Evolutionary conservation across 2,329 filamentous ascomycete genomes (phyloP), one percentile per base, ranked within the genome.

Genomic region (Penicillium sp.): DNA sequence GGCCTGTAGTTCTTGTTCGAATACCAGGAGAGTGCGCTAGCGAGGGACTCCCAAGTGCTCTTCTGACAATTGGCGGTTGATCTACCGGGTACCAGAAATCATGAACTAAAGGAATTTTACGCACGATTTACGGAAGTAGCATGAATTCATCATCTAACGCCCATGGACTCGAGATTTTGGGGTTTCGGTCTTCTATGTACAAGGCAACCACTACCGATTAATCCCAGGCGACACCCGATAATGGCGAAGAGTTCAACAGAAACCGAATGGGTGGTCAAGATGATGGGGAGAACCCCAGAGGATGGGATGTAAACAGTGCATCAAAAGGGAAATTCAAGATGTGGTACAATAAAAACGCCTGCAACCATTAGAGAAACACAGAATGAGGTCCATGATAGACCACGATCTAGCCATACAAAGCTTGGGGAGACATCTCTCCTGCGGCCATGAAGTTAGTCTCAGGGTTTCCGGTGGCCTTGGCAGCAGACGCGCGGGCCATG

Each of bases 401-500:
- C 35, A 29, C 45, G 41, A 47, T 58, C 59, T 63, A 69, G 55
- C 68, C 70, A 62, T 72, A 71, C 54, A 68, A 52, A 44, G 68
- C 64, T 54, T 72, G 68, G 9, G 68, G 64, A 57, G 68, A 68
- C 57, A 72, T 74, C 58, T 76, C 75, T 50, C 87, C 87, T 18
- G 85, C 78, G 46, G 86, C 86, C 84, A 90, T 86, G 60, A 89
- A 82, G 74, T 90, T 89, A 47, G 83, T 90, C 70, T 87, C 79
- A 49, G 86, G 81, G 74, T 90, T 88, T 53, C 85, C 84, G 9
- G 83, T 84, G 50, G 86, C 87, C 81, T 96, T 97, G 59, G 91
- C 88, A 45, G 89, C 92, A 41, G 90, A 95, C 80, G 90, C 96
- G 68, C 93, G 88, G 53, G 93, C 93, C 93, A 99, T 99, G 50